Conservation (phyloP, 1,139 yeast genomes). For the Kluyveromyces marxianus region DNA sequence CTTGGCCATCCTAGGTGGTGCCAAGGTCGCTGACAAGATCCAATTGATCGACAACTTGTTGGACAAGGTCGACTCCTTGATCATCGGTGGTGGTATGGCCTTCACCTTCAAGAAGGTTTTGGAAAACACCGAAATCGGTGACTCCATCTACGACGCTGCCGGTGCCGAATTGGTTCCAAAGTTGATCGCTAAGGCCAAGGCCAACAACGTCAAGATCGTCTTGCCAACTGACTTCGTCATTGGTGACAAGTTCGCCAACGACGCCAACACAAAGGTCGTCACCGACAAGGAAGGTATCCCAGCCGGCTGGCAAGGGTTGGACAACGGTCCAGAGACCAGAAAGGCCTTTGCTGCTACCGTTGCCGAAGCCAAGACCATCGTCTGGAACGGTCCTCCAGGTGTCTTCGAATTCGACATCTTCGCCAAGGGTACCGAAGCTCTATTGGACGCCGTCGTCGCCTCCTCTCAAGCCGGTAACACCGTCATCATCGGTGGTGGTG, state of each 20-base stretch:
- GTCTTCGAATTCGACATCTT: slow-evolving; percentile 92
- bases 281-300: slow-evolving; percentile 86
- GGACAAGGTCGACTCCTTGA: slow-evolving; percentile 85
- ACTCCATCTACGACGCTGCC: slow-evolving; percentile 81
- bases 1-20: slow-evolving; percentile 97
- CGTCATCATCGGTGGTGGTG: slow-evolving; percentile 98
- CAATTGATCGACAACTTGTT: slow-evolving; percentile 94
- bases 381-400: slow-evolving; percentile 99
- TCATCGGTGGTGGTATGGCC: slow-evolving; percentile 99
- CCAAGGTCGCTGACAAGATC: slow-evolving; percentile 95
- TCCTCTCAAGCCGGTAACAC: slow-evolving; percentile 86
- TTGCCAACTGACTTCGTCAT: slow-evolving; percentile 91
- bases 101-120: slow-evolving; percentile 94
- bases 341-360: slow-evolving; percentile 72
- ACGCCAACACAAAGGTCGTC: slow-evolving; percentile 75
- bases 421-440: slow-evolving; percentile 80
- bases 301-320: slow-evolving; percentile 90
- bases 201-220: slow-evolving; percentile 83
- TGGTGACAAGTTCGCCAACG: slow-evolving; percentile 87
- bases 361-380: slow-evolving; percentile 88
- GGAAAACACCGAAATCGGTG: slow-evolving; percentile 77
- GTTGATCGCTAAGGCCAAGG: slow-evolving; percentile 89
- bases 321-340: slow-evolving; percentile 82
- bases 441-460: slow-evolving; percentile 79
- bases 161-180: slow-evolving; percentile 90